Evolutionary conservation across 352 stramenopile genomes (phyloP).

Genomic region (Phytophthora citricola): DNA sequence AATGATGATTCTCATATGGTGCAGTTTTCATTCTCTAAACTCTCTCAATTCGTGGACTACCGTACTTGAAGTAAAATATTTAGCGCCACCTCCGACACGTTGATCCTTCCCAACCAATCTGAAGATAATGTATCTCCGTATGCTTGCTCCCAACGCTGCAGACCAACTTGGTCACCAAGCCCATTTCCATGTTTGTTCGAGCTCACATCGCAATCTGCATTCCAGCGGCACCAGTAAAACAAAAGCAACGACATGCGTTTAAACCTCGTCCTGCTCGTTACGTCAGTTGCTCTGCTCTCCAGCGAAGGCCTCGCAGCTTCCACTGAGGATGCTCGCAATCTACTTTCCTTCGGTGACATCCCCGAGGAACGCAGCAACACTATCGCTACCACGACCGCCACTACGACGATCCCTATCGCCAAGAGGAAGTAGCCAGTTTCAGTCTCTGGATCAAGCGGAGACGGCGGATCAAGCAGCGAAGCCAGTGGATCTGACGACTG

Average conservation of each 20-base stretch:
- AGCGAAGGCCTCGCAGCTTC: slow-evolving; percentile 1
- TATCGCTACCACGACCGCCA: neutral
- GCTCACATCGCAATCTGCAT: neutral
- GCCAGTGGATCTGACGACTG: neutral
- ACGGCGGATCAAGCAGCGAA: slow-evolving; percentile 1
- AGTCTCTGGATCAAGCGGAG: neutral
- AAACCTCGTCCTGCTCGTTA: neutral
- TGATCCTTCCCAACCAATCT: neutral
- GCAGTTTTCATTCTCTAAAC: no score
- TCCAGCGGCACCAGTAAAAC: neutral
- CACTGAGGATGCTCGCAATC: neutral
- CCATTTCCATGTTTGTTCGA: neutral
- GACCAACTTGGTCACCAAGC: neutral
- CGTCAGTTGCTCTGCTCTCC: slow-evolving; percentile 1
- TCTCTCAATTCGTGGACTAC: no score
- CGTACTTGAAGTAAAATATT: no score
- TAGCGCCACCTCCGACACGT: no score
- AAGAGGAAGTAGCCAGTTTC: neutral
- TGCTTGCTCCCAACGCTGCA: neutral
- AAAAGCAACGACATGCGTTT: neutral
- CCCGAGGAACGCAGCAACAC: neutral
- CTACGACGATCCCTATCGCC: neutral
- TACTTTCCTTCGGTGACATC: neutral
- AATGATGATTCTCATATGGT: no score
- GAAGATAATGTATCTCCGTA: neutral